Conservation (phyloP, 768 basidiomycete species). For the Auriscalpium orientale region DNA sequence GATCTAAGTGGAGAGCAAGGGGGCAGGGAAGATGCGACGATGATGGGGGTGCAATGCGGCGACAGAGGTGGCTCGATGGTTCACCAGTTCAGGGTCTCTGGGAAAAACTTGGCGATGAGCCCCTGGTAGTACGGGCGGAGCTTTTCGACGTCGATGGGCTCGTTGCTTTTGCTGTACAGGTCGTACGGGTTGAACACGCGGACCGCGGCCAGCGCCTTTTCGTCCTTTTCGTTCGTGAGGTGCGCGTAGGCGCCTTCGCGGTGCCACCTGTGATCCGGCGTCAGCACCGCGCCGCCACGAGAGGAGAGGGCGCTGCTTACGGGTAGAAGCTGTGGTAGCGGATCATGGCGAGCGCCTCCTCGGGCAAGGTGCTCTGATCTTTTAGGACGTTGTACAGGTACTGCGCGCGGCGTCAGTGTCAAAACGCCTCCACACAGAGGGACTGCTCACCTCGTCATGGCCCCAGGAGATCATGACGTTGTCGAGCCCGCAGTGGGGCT, state of each 20-base stretch:
- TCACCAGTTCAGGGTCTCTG: conserved; percentile 73
- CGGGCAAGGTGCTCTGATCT: conserved; percentile 73
- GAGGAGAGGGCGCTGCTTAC: conserved; percentile 23
- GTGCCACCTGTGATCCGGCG: conserved; percentile 54
- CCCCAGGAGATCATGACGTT: conserved; percentile 89
- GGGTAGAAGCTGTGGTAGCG: conserved; percentile 95
- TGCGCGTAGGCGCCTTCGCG: conserved; percentile 79
- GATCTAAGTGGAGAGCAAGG: too few species aligned
- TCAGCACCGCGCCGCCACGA: background rate
- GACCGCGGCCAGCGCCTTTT: conserved; percentile 59
- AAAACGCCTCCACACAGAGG: conserved; percentile 7
- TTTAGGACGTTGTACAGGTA: conserved; percentile 82
- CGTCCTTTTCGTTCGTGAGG: conserved; percentile 68
- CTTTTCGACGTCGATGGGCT: conserved; percentile 48
- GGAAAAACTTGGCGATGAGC: conserved; percentile 84
- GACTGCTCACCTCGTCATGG: conserved; percentile 71
- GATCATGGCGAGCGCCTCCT: conserved; percentile 84
- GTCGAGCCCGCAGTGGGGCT: conserved; percentile 73
- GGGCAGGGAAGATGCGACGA: too few species aligned
- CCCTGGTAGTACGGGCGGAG: conserved; percentile 78
- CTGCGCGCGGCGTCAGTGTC: conserved; percentile 27
- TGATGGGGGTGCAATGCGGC: too few species aligned
- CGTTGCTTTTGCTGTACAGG: conserved; percentile 85
- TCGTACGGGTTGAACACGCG: conserved; percentile 91
- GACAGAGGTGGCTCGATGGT: background rate